Evolutionary conservation across 2,329 filamentous ascomycete genomes (phyloP).

Genomic region (Monosporascus sp.): DNA sequence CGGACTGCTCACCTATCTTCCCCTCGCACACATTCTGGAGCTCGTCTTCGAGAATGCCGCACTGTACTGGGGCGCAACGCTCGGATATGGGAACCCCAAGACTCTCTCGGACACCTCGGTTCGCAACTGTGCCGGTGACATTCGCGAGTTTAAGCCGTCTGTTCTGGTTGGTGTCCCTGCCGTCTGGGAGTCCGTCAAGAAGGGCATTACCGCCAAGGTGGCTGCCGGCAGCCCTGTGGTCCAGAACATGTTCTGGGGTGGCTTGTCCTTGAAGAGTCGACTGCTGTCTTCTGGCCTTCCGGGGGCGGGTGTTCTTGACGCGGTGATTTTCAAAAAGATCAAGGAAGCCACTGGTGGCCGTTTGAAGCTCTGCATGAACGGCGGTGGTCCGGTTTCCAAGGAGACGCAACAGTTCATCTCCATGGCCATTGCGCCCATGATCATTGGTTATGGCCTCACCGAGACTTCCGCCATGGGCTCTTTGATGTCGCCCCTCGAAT

Average conservation of each 20-base stretch:
- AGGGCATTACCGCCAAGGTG: slow-evolving; percentile 76
- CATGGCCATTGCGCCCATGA: slow-evolving; percentile 84
- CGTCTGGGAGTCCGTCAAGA: slow-evolving; percentile 89
- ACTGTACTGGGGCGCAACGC: slow-evolving; percentile 78
- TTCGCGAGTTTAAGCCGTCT: slow-evolving; percentile 77
- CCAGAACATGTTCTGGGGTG: slow-evolving; percentile 68
- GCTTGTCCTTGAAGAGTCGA: slow-evolving; percentile 47
- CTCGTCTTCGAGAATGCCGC: slow-evolving; percentile 85
- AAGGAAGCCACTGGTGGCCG: slow-evolving; percentile 83
- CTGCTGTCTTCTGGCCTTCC: slow-evolving; percentile 52
- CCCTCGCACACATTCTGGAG: slow-evolving; percentile 83
- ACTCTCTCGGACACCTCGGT: slow-evolving; percentile 79
- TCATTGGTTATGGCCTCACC: slow-evolving; percentile 81
- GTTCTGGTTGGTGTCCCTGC: slow-evolving; percentile 83
- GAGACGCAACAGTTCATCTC: slow-evolving; percentile 86
- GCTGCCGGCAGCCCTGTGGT: slow-evolving; percentile 62
- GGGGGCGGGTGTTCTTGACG: slow-evolving; percentile 66
- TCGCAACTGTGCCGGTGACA: slow-evolving; percentile 82
- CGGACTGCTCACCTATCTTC: slow-evolving; percentile 75
- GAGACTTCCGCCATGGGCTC: slow-evolving; percentile 76
- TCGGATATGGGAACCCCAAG: slow-evolving; percentile 85
- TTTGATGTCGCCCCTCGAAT: slow-evolving; percentile 70
- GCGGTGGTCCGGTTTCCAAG: slow-evolving; percentile 77
- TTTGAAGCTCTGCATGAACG: slow-evolving; percentile 78
- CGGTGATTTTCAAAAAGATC: slow-evolving; percentile 83